phyloP scores from a whole-genome alignment of 352 stramenopile species.

The Phytopythium ostracodes region DNA sequence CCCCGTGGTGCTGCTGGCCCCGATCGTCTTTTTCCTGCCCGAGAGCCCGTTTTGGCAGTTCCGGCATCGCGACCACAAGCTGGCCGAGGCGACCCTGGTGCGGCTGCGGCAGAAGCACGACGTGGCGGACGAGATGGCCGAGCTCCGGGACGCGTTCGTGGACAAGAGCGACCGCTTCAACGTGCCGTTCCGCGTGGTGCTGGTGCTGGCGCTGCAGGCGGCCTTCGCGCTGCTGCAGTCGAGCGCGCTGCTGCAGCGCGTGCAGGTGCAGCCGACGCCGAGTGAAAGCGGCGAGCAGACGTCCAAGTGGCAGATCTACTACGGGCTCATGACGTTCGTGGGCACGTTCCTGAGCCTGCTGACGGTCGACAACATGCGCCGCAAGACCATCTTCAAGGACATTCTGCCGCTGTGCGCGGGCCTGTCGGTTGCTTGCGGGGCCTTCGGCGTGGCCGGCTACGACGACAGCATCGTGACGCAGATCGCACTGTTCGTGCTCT shows the following conservation, averaged over 20 bases:
- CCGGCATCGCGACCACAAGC: slow-evolving; percentile 62
- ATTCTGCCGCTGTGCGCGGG: slow-evolving; percentile 65
- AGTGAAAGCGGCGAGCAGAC: slow-evolving; percentile 46
- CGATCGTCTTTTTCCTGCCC: slow-evolving; percentile 54
- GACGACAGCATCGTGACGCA: slow-evolving; percentile 44
- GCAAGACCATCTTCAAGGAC: slow-evolving; percentile 88
- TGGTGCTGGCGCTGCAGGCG: slow-evolving; percentile 60
- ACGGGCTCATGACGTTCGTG: slow-evolving; percentile 69
- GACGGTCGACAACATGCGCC: slow-evolving; percentile 79
- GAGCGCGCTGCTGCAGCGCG: slow-evolving; percentile 56
- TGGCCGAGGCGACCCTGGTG: slow-evolving; percentile 55
- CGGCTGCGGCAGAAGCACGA: slow-evolving; percentile 81
- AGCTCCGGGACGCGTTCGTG: slow-evolving; percentile 63
- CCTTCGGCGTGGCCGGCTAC: slow-evolving; percentile 41
- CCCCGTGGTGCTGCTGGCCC: slow-evolving; percentile 58
- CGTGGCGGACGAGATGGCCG: slow-evolving; percentile 68
- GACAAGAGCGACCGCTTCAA: slow-evolving; percentile 63
- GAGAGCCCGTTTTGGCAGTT: slow-evolving; percentile 81
- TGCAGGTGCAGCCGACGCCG: slow-evolving; percentile 48
- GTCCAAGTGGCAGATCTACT: slow-evolving; percentile 78
- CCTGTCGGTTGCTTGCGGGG: slow-evolving; percentile 57
- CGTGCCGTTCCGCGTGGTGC: slow-evolving; percentile 58
- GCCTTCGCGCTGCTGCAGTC: slow-evolving; percentile 72
- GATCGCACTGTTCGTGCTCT: slow-evolving; percentile 74
- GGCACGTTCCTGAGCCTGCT: slow-evolving; percentile 65